Evolutionary conservation across 495 filamentous ascomycete species (phyloP).

Genomic region (Cercophora sp.): DNA sequence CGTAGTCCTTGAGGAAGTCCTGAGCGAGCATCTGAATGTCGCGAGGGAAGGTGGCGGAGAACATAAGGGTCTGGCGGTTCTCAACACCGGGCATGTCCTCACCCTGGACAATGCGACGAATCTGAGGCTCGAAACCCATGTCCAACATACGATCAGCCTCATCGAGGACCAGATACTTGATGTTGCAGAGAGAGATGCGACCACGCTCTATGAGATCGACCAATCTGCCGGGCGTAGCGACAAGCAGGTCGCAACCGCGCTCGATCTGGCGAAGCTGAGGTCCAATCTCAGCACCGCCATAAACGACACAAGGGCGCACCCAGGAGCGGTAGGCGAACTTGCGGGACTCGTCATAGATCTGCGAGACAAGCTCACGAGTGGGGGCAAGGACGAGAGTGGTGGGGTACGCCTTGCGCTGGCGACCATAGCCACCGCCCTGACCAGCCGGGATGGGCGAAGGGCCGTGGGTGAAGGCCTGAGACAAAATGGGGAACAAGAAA

Average conservation of each 20-base stretch:
- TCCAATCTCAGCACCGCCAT: conserved; percentile 97
- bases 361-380: conserved; percentile 95
- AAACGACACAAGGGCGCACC: conserved; percentile 97
- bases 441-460: conserved; percentile 64
- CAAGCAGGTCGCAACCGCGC: conserved; percentile 93
- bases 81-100: conserved; percentile 92
- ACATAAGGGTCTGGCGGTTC: conserved; percentile 96
- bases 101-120: conserved; percentile 94
- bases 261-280: conserved; percentile 96
- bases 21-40: conserved; percentile 98
- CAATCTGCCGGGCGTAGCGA: conserved; percentile 93
- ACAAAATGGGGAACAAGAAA: conserved; percentile 97
- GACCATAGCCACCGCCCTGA: conserved; percentile 64
- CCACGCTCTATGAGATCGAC: conserved; percentile 98
- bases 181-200: conserved; percentile 91
- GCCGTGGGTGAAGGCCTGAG: conserved; percentile 87
- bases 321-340: conserved; percentile 99
- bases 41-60: conserved; percentile 96
- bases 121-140: conserved; percentile 99
- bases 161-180: conserved; percentile 98
- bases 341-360: conserved; percentile 96
- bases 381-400: conserved; percentile 94
- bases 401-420: conserved; percentile 91
- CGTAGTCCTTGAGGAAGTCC: conserved; percentile 97
- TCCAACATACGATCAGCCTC: conserved; percentile 99